These are phyloP conservation scores for Euptelea pleiosperma DNA, from an alignment of 164 flowering plant species.

Conservation along the genomic window DNA sequence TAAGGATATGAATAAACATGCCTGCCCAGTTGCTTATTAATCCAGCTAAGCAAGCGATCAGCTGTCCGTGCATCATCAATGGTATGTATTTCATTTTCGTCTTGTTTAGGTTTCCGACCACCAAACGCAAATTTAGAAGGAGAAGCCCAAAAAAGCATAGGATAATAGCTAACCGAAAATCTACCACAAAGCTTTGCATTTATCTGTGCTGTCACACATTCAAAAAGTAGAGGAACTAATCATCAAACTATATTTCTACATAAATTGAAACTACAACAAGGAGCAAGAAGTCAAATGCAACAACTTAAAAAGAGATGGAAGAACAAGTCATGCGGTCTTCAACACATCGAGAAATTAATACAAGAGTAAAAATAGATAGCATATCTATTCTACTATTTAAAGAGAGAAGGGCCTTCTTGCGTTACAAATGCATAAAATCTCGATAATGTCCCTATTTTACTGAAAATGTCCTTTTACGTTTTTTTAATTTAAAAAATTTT, in stretches of 20 bases:
- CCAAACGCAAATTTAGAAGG: conserved; percentile 69
- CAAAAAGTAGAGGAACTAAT: conserved; percentile 26
- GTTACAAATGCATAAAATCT: too few relatives aligned
- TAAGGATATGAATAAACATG: conserved; percentile 20
- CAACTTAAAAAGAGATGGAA: not conserved
- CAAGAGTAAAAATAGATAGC: not conserved
- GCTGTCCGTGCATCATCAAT: conserved; percentile 82
- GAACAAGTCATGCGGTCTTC: not conserved
- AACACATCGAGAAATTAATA: too few relatives aligned
- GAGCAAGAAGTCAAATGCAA: not conserved
- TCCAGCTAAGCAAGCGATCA: conserved; percentile 83
- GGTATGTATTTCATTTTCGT: conserved; percentile 47
- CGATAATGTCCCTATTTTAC: too few relatives aligned
- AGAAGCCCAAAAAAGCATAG: conserved; percentile 91
- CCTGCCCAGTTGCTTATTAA: conserved; percentile 82
- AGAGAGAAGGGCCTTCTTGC: too few relatives aligned
- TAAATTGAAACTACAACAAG: not conserved
- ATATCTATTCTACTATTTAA: too few relatives aligned
- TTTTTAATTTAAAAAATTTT: too few relatives aligned
- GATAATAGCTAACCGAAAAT: conserved; percentile 77
- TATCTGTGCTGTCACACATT: conserved; percentile 85
- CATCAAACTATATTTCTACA: conserved; percentile 20
- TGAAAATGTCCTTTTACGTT: too few relatives aligned
- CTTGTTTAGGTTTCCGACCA: conserved; percentile 53
- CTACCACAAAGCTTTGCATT: conserved; percentile 84